Evolutionary conservation across 1,139 yeast genomes (phyloP).

Genomic region (Suhomyces kunorum): DNA sequence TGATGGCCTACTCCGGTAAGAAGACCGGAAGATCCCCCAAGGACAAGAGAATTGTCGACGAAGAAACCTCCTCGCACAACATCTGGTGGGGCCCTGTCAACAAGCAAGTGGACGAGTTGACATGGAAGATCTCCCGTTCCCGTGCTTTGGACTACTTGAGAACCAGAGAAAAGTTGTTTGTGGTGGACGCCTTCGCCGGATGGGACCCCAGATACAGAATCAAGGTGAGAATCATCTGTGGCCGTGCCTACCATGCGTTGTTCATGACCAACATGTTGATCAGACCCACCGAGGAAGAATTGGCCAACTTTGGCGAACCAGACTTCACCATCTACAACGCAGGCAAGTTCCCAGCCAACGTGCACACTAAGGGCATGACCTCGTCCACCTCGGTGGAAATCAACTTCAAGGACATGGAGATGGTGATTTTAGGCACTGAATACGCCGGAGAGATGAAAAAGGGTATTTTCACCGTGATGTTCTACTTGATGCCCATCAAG

Average conservation of each 20-base stretch:
- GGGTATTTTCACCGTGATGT: constrained; percentile 98
- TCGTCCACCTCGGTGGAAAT: constrained; percentile 94
- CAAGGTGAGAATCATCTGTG: constrained; percentile 95
- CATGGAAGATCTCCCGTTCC: constrained; percentile 95
- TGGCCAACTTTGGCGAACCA: constrained; percentile 90
- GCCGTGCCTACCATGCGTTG: constrained; percentile 97
- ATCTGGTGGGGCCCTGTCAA: constrained; percentile 99
- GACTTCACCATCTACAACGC: constrained; percentile 98
- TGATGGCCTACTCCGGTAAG: constrained; percentile 92
- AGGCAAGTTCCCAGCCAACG: constrained; percentile 98
- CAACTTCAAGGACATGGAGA: constrained; percentile 96
- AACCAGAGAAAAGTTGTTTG: constrained; percentile 92
- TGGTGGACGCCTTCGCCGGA: constrained; percentile 96
- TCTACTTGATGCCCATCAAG: constrained; percentile 95
- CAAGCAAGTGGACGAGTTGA: constrained; percentile 89
- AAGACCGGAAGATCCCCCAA: constrained; percentile 98
- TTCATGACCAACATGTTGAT: constrained; percentile 98
- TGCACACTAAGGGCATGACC: constrained; percentile 96
- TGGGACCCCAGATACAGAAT: constrained; percentile 99
- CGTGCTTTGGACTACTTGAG: constrained; percentile 96
- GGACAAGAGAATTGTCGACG: constrained; percentile 97
- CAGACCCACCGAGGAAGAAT: constrained; percentile 89
- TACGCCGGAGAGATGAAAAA: constrained; percentile 99
- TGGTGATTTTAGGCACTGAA: constrained; percentile 98
- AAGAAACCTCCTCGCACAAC: constrained; percentile 76